Conservation (phyloP, 192 early-diverging fungal genomes). For the Coemansia furcata region DNA sequence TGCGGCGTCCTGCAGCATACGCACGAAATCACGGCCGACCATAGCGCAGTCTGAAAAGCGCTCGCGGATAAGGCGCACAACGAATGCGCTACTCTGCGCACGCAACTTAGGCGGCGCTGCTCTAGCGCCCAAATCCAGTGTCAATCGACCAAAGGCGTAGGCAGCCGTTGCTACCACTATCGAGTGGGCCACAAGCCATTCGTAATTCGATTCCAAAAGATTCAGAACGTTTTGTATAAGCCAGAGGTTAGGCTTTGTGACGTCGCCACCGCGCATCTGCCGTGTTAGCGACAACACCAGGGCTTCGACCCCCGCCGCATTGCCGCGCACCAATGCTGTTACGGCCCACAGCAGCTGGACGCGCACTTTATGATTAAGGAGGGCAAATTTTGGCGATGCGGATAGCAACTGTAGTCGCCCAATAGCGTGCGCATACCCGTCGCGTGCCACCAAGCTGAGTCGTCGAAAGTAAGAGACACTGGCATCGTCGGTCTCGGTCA, state of each 20-base stretch:
- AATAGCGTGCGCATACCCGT: constrained; percentile 54
- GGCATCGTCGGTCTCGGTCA: constrained; percentile 48
- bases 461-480: constrained; percentile 53
- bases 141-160: constrained; percentile 54
- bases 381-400: constrained; percentile 31
- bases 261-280: constrained; percentile 65
- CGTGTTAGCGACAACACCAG: constrained; percentile 56
- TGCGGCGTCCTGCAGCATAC: constrained; percentile 63
- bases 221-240: constrained; percentile 52
- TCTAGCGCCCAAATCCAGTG: constrained; percentile 40
- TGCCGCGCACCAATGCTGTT: constrained; percentile 54
- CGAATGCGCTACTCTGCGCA: constrained; percentile 53
- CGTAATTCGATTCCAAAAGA: constrained; percentile 52
- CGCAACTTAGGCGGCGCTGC: constrained; percentile 53
- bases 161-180: constrained; percentile 41
- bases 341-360: constrained; percentile 63
- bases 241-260: constrained; percentile 45
- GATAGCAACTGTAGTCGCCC: constrained; percentile 38
- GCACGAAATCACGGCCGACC: constrained; percentile 66
- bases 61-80: constrained; percentile 55
- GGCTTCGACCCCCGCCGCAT: constrained; percentile 53
- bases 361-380: constrained; percentile 35
- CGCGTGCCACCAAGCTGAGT: constrained; percentile 63
- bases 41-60: constrained; percentile 58
- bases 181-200: constrained; percentile 16